Evolutionary conservation across 352 stramenopile genomes (phyloP), one percentile per base, ranked within the genome.

Genomic region (Pythium aristosporum): DNA sequence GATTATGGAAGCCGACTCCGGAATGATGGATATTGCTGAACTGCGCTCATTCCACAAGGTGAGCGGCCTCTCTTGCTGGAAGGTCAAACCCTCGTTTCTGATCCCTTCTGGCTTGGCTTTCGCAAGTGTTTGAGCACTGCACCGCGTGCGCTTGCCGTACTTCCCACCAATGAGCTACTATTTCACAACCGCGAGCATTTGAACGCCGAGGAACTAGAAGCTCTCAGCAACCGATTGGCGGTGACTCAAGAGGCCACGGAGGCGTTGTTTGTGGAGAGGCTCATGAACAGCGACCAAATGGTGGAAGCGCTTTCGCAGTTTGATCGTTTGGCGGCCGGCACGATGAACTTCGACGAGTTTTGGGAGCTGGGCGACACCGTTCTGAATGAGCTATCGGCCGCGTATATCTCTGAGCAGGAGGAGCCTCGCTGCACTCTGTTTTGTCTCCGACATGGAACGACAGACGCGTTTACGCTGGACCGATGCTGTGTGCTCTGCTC

Each of bases 321-420:
- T 57, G 82, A 92, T 52, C 72, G 57, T 2, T 47, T 80, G 20
- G 82, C 80, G n/a, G 75, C 60, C 1, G 72, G 79, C 0, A 72
- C 86, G 54, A 74, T 90, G 69, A 80, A 74, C 60, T 86, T 88
- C 55, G 74, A 89, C 65, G 82, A 87, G 28, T 91, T 91, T n/a
- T 69, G 68, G 56, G 47, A 69, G 8, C 57, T 91, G 12, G 69
- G 71, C 5, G 71, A 72, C 12, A 72, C 73, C 25, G 78, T 79
- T 1, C 49, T 89, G 13, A 30, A 76, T 15, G 65, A 76, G 2
- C 68, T 69, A 8, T 61, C 58, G 2, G 34, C 47, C 1, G 37
- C 9, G 8, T 62, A 75, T 2, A 75, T 72, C 23, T 61, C 47
- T 25, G 49, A 66, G 2, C 62, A 69, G 7, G 72, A 83, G 9